Conservation (phyloP, 129 eudicot genomes). For the Gnaphalium uliginosum region DNA sequence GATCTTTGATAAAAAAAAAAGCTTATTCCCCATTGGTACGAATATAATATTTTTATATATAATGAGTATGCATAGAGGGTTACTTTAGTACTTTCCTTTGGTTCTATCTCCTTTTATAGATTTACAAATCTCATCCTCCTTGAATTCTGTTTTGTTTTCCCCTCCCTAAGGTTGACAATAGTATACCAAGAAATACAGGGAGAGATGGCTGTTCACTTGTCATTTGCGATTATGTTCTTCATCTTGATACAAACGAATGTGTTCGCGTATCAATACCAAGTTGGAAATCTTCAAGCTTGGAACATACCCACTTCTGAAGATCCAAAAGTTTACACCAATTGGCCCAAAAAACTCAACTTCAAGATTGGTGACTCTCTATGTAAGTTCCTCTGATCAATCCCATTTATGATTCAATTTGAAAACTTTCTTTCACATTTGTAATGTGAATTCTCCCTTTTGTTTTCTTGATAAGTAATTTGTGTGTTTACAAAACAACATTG, state of each 20-base stretch:
- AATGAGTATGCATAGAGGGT: not conserved
- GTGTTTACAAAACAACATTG: not conserved
- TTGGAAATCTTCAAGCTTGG: conserved; percentile 88
- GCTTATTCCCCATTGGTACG: conserved; percentile 20
- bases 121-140: conserved; percentile 12
- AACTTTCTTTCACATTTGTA: not conserved
- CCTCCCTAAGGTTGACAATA: conserved; percentile 25
- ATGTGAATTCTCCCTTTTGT: not conserved
- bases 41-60: not conserved
- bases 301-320: conserved; percentile 56
- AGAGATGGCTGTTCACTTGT: conserved; percentile 44
- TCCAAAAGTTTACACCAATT: conserved; percentile 57
- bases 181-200: conserved; percentile 23
- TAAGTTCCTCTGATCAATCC: conserved; percentile 41
- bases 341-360: conserved; percentile 66
- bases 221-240: conserved; percentile 39
- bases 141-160: conserved; percentile 7
- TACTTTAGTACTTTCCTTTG: conserved; percentile 22
- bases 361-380: conserved; percentile 76
- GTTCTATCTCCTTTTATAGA: conserved; percentile 22
- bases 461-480: not conserved
- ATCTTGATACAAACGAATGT: conserved; percentile 48
- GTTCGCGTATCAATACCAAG: conserved; percentile 59
- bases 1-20: conserved; percentile 20
- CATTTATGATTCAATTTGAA: not conserved